Evolutionary conservation across 768 basidiomycete genomes (phyloP), one percentile per base, ranked within the genome.

Genomic region (Strobilomyces dryophilus): DNA sequence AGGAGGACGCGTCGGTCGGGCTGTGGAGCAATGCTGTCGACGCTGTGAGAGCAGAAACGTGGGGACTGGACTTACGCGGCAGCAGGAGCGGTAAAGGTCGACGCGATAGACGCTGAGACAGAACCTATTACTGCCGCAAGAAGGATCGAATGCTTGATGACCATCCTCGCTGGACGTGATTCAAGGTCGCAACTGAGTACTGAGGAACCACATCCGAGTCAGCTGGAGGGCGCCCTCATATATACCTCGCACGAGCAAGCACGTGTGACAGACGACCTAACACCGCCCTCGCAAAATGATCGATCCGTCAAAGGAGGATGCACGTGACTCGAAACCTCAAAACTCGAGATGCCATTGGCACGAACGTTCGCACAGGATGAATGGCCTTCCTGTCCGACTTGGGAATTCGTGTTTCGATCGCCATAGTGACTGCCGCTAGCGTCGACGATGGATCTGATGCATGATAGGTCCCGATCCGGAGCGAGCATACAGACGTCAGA

Each of bases 81-180:
- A 17, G 68, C 67, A 18, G 67, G 69, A 3, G 65, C 45, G 29
- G 68, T 68, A 41, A 68, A 68, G 44, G 59, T 61, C 21, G 69
- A 56, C 15, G 57, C 57, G 24, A 56, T 12, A 1, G 66, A 53
- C 21, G 66, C 66, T 11, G 54, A 70, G 17, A 61, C 61, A 44
- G 50, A 48, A 44, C 51, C 55, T n/a, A 53, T 51, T 9, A 18
- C 45, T 42, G 56, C 54, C 32, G 45, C 54, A 34, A 67, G 52
- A 36, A 63, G 49, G 42, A 59, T 9, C 4, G 53, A 45, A 31
- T 44, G 47, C 43, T 55, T 52, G 52, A 45, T 12, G 8, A 51
- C 18, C 65, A 66, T 68, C 43, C n/a, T 54, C 10, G 27, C 20
- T 42, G 47, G 26, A 35, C 36, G 20, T n/a, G 29, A 40, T 35